Percentiles rank a stretch among this genome's conserved stretches.
Evolutionary conservation across 306 rosid species (phyloP).

Genomic region (Prunus fruticosa): DNA sequence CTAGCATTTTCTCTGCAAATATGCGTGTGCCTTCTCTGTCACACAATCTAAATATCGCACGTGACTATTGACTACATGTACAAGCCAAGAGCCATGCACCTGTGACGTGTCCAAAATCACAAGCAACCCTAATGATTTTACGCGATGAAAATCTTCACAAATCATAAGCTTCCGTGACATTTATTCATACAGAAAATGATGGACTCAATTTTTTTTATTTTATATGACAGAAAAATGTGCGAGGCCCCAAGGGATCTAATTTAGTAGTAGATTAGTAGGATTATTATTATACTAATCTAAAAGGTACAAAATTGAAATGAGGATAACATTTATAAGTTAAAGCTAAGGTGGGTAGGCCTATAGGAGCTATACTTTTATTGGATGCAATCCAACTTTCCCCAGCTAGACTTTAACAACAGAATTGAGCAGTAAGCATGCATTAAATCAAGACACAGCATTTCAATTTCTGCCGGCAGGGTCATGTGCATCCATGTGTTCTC

Average conservation of each 20-base stretch:
- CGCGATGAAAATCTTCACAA: neutral
- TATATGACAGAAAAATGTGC: neutral
- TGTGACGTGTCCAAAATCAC: neutral
- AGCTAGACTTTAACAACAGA: neutral
- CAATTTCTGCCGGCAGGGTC: neutral
- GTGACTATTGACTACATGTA: neutral
- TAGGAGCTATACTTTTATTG: neutral
- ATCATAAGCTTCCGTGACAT: neutral
- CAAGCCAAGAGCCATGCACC: neutral
- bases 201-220: neutral
- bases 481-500: neutral
- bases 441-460: neutral
- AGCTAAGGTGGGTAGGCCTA: neutral
- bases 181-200: neutral
- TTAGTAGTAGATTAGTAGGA: neutral
- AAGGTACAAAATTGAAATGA: neutral
- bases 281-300: neutral
- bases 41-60: constrained; percentile 6
- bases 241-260: neutral
- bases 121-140: neutral
- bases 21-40: neutral
- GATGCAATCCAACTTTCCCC: constrained; percentile 3
- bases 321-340: neutral
- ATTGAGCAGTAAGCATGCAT: neutral
- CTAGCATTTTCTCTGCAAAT: no score